Evolutionary conservation across 176 grass and related monocot genomes (phyloP), one percentile per base, ranked within the genome.

Genomic region (Avena insularis): DNA sequence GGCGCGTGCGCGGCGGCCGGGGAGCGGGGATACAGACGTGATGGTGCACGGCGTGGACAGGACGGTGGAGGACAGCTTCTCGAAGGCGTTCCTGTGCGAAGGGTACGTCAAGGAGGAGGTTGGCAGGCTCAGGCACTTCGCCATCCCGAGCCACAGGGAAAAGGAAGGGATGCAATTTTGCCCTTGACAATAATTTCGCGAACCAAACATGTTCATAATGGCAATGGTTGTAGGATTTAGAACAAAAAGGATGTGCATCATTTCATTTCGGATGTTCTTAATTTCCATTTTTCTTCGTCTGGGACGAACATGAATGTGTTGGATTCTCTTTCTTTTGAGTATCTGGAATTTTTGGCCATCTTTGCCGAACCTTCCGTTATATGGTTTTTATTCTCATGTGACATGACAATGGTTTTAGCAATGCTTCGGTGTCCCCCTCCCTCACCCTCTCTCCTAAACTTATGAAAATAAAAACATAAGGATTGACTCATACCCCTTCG

Each of bases 61-160:
- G 58, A 0, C 31, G 50, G 78, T 91, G 33, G 89, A 91, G 74
- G 87, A 91, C 54, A 90, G 71, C 45, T 84, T 96, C 77, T 33
- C 82, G 12, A 81, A 11, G 54, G 79, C 81, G 62, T 91, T 96
- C 83, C 63, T 96, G 36, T 93, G 94, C 81, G 85, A 91, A 8
- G 85, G 79, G 7, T 96, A 96, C 67, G 2, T 95, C 21, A 90
- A 88, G 73, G 91, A 93, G 74, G 91, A 93, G 79, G 87, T 80
- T 47, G 82, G 87, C 19, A 81, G 89, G 74, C 82, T 93, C 63
- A 79, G 91, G 84, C 94, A 86, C 66, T 96, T 93, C 60, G 60
- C 79, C 50, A 88, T 96, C 11, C 89, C 94, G 1, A 96, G 91
- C 67, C 91, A 93, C 79, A 86, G 43, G 60, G 83, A 54, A 79